Evolutionary conservation across 2,329 filamentous ascomycete species (phyloP), one percentile per base, ranked within the genome.

Genomic region (Ophiobolus disseminans): DNA sequence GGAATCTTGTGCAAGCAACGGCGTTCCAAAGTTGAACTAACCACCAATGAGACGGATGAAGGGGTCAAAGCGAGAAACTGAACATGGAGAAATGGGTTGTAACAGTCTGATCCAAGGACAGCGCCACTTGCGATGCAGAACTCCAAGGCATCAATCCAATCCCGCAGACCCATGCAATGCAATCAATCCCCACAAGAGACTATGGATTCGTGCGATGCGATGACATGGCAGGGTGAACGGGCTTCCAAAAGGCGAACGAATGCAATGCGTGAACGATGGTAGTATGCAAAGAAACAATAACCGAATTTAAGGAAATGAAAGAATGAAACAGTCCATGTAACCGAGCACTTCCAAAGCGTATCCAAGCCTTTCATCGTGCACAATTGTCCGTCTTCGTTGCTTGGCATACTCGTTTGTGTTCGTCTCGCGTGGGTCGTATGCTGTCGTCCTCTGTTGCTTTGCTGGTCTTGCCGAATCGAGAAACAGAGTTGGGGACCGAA

Each of bases 121-220:
- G 46, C 53, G 53, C 52, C 58, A 55, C 50, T 57, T 36, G 37
- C 44, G 50, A 66, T 66, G 63, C 63, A 58, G 50, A 54, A 53
- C 40, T 40, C 41, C 36, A 48, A 38, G 43, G 39, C 31, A 50
- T 47, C 45, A 31, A 58, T 49, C 45, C n/a, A n/a, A 43, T 53
- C 59, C 56, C 52, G 57, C 53, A 59, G 60, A 55, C 55, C 61
- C 55, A 67, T 66, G 65, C 63, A 64, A 65, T 65, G 60, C 58
- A 55, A 53, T 54, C 57, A 58, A 61, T 51, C 53, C 41, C n/a
- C n/a, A 40, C 46, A 50, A 57, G 55, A 39, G 49, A 57, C 48
- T 28, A 40, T 39, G 47, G 47, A 58, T 58, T 51, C 41, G 42
- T 48, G 57, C 48, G 41, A 53, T 56, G 54, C 51, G 50, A 53